Evolutionary conservation across 257 asterid species (phyloP).

Genomic region (Mentha longifolia): DNA sequence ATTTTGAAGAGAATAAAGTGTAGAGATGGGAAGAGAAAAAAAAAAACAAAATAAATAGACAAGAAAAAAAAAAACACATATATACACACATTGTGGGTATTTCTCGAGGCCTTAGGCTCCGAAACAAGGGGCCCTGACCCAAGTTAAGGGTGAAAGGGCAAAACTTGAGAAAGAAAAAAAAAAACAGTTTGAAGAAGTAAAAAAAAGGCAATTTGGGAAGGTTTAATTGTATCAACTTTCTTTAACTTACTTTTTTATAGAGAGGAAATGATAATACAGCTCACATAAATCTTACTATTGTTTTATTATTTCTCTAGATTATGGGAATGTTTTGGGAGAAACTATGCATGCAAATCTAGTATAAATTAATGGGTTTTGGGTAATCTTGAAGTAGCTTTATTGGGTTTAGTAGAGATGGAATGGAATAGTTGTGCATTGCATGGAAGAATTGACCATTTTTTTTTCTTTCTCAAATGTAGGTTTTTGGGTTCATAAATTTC

Average conservation of each 20-base stretch:
- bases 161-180: not conserved
- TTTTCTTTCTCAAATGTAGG: conserved; percentile 38
- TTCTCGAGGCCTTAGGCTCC: conserved; percentile 39
- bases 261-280: not conserved
- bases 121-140: conserved; percentile 48
- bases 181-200: conserved; percentile 4
- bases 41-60: not conserved
- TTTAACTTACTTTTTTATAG: conserved; percentile 8
- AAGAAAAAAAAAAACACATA: not conserved
- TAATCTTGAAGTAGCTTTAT: conserved; percentile 37
- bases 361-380: conserved; percentile 43
- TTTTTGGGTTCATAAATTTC: conserved; percentile 43
- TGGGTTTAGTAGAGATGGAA: conserved; percentile 41
- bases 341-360: conserved; percentile 18
- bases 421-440: conserved; percentile 33
- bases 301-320: conserved; percentile 14
- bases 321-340: conserved; percentile 33
- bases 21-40: conserved; percentile 40
- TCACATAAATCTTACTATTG: not conserved
- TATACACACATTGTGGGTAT: conserved; percentile 23
- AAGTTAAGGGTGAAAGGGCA: conserved; percentile 33
- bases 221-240: conserved; percentile 17
- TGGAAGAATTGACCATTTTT: conserved; percentile 31
- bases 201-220: conserved; percentile 18
- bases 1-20: conserved; percentile 92